Percentiles rank a stretch among this genome's conserved stretches.
Conservation (phyloP, 1,284 basidiomycete genomes). For the Ustilago xerochloae region DNA sequence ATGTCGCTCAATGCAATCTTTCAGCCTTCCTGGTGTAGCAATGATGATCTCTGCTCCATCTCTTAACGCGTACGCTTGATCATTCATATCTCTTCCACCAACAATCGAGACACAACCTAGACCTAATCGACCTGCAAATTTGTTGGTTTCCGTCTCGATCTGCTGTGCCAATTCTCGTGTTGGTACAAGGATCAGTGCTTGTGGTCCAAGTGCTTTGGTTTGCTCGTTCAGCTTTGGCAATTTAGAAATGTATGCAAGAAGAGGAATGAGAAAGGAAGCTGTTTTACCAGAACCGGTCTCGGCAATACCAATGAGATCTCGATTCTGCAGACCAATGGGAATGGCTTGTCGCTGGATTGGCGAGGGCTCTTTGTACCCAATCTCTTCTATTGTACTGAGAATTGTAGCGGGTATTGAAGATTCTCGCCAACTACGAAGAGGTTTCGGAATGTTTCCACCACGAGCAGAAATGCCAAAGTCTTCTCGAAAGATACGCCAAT, state of each 20-base stretch:
- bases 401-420: conserved; percentile 83
- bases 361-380: conserved; percentile 96
- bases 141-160: conserved; percentile 90
- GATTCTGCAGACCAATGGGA: conserved; percentile 92
- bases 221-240: conserved; percentile 88
- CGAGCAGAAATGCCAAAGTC: conserved; percentile 95
- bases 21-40: conserved; percentile 95
- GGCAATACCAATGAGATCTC: conserved; percentile 97
- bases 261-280: conserved; percentile 98
- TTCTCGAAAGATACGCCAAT: conserved; percentile 99
- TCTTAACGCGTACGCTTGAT: conserved; percentile 93
- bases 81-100: conserved; percentile 90
- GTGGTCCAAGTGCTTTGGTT: conserved; percentile 91
- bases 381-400: conserved; percentile 83
- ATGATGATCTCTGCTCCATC: conserved; percentile 98
- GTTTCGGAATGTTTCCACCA: conserved; percentile 88
- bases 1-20: conserved; percentile 95
- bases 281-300: conserved; percentile 97
- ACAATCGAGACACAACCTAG: conserved; percentile 96
- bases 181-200: conserved; percentile 90
- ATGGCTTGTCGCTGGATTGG: conserved; percentile 98
- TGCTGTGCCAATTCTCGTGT: conserved; percentile 98
- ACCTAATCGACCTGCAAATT: conserved; percentile 87
- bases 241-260: conserved; percentile 91
- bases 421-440: conserved; percentile 90